phyloP scores from a whole-genome alignment of 1,139 yeast genomes.

The Kluyveromyces marxianus region DNA sequence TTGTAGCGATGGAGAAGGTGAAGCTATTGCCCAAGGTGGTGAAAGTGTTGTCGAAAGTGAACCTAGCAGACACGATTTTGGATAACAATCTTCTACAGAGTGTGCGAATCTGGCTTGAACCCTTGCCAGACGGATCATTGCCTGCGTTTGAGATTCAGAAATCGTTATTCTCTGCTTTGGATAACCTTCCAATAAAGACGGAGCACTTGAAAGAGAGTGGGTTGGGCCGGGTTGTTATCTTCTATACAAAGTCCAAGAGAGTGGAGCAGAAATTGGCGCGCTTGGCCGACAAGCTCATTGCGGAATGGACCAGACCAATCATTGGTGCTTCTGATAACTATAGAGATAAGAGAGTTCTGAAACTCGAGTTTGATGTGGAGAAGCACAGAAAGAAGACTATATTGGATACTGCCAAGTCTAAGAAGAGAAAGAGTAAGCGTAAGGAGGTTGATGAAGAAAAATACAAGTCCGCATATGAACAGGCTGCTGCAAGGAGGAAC shows the following conservation, averaged over 20 bases:
- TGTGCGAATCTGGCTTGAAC: conserved; percentile 95
- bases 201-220: conserved; percentile 94
- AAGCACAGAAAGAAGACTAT: conserved; percentile 40
- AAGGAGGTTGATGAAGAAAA: conserved; percentile 34
- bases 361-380: conserved; percentile 62
- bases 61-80: conserved; percentile 81
- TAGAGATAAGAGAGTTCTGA: conserved; percentile 73
- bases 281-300: conserved; percentile 81
- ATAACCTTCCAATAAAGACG: conserved; percentile 82
- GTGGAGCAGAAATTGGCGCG: conserved; percentile 84
- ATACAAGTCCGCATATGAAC: conserved; percentile 62
- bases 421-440: conserved; percentile 23
- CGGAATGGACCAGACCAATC: conserved; percentile 98
- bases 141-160: conserved; percentile 96
- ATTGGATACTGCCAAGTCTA: conserved; percentile 26
- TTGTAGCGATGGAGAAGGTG: conserved; percentile 80
- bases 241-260: conserved; percentile 83
- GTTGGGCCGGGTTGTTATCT: conserved; percentile 87
- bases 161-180: conserved; percentile 68
- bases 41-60: conserved; percentile 69
- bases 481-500: conserved; percentile 84
- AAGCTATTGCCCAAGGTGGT: conserved; percentile 74
- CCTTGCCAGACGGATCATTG: conserved; percentile 93
- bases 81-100: conserved; percentile 93
- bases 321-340: conserved; percentile 93